Conservation (phyloP, 2,329 filamentous ascomycete genomes). For the Colletotrichum sp. region DNA sequence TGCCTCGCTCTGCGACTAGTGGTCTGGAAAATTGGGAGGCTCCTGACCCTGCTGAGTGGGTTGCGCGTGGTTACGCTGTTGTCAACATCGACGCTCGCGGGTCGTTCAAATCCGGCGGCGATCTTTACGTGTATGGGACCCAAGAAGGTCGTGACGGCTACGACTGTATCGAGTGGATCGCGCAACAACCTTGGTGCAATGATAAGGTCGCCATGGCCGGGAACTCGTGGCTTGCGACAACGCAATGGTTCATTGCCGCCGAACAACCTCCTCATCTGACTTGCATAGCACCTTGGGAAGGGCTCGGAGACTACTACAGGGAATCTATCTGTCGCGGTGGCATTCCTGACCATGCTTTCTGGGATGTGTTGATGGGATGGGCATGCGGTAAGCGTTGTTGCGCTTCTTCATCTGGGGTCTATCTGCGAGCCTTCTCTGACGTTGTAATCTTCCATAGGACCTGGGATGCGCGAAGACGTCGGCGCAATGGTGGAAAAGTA, state of each 20-base stretch:
- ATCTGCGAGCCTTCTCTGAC: neutral
- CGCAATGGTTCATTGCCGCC: slow-evolving; percentile 26
- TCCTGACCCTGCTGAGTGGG: slow-evolving; percentile 32
- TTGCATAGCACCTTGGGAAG: slow-evolving; percentile 44
- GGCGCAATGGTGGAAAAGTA: slow-evolving; percentile 23
- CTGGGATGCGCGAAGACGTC: slow-evolving; percentile 23
- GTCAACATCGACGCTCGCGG: slow-evolving; percentile 32
- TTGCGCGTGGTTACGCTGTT: slow-evolving; percentile 28
- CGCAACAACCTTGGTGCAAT: slow-evolving; percentile 26
- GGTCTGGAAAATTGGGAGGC: slow-evolving; percentile 32
- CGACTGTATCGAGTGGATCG: slow-evolving; percentile 28
- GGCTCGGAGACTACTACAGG: slow-evolving; percentile 27
- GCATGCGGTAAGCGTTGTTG: neutral
- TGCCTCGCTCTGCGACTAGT: slow-evolving; percentile 26
- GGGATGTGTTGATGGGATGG: slow-evolving; percentile 2
- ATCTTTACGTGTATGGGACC: slow-evolving; percentile 25
- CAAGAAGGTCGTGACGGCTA: slow-evolving; percentile 26
- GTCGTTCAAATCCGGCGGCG: slow-evolving; percentile 27
- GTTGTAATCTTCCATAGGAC: neutral
- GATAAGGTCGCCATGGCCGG: slow-evolving; percentile 28
- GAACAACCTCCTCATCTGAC: slow-evolving; percentile 20
- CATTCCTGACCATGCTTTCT: slow-evolving; percentile 22
- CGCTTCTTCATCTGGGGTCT: neutral
- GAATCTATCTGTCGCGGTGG: slow-evolving; percentile 28
- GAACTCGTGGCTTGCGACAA: slow-evolving; percentile 28